Conservation (phyloP, 495 filamentous ascomycete species). For the Pseudomonodictys pantanalensis region DNA sequence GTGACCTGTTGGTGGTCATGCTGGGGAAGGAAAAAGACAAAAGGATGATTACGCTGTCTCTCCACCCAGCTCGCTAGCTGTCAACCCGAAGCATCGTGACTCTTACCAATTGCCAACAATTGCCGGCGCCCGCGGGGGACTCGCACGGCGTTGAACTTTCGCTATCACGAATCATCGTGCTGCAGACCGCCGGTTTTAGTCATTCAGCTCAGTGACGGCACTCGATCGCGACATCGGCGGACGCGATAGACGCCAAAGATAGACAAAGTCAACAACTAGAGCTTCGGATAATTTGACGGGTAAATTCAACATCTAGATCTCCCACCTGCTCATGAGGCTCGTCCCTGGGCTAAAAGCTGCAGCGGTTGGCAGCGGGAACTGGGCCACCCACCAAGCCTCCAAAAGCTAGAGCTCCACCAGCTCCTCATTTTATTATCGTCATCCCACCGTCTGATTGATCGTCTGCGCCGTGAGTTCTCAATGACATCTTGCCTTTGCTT, state of each 20-base stretch:
- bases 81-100: background rate
- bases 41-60: constrained; percentile 5
- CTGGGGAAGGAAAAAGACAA: constrained; percentile 45
- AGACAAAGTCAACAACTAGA: constrained; percentile 12
- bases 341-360: constrained; percentile 3
- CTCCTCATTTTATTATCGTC: background rate
- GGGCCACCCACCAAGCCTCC: constrained; percentile 4
- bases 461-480: background rate
- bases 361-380: constrained; percentile 16
- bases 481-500: constrained; percentile 25
- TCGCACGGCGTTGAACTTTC: constrained; percentile 1
- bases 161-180: background rate
- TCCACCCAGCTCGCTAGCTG: background rate
- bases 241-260: constrained; percentile 5
- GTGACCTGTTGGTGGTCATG: constrained; percentile 68
- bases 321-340: constrained; percentile 17
- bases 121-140: background rate
- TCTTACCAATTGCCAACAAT: background rate
- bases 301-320: constrained; percentile 15
- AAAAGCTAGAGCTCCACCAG: background rate
- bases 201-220: constrained; percentile 10
- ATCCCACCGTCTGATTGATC: background rate
- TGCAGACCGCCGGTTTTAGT: constrained; percentile 3
- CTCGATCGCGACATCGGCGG: constrained; percentile 19
- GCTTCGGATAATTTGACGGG: constrained; percentile 28